Evolutionary conservation across 225 moss, liverwort and hornwort genomes (phyloP).

Genomic region (Ulota crispa): DNA sequence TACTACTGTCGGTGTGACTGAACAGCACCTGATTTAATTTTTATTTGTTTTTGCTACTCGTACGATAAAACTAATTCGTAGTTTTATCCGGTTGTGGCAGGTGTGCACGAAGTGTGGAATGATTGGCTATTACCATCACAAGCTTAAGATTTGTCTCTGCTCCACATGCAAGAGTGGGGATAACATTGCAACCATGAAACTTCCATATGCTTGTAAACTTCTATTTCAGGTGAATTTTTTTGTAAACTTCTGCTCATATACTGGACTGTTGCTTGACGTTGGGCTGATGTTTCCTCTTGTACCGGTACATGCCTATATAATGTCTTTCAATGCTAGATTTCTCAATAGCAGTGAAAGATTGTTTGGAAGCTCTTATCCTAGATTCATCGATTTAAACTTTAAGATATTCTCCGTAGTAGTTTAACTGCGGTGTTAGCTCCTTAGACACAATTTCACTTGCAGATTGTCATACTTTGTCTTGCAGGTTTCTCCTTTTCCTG

Average conservation of each 20-base stretch:
- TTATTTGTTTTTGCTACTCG: not conserved
- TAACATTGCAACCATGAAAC: conserved; percentile 95
- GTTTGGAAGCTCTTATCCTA: not conserved
- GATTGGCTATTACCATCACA: conserved; percentile 91
- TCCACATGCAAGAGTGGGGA: conserved; percentile 88
- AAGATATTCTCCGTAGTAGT: not conserved
- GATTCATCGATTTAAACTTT: not conserved
- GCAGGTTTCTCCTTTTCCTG: not conserved
- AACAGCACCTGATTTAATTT: not conserved
- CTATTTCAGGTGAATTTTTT: conserved; percentile 71
- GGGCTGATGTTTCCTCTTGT: not conserved
- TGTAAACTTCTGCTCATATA: not conserved
- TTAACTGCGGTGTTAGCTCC: not conserved
- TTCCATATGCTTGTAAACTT: conserved; percentile 99
- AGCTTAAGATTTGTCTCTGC: conserved; percentile 77
- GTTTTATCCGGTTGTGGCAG: conserved; percentile 40
- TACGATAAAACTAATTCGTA: not conserved
- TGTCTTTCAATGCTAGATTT: not conserved
- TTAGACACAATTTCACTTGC: not conserved
- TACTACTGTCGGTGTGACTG: not conserved
- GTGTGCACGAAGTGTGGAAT: conserved; percentile 96
- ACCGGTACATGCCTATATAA: not conserved
- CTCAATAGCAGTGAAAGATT: not conserved
- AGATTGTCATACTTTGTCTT: not conserved
- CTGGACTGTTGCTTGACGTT: conserved; percentile 6